These are phyloP conservation scores for Aspergillus phoenicis DNA, from an alignment of 2,329 filamentous ascomycete species.

Conservation along the genomic window DNA sequence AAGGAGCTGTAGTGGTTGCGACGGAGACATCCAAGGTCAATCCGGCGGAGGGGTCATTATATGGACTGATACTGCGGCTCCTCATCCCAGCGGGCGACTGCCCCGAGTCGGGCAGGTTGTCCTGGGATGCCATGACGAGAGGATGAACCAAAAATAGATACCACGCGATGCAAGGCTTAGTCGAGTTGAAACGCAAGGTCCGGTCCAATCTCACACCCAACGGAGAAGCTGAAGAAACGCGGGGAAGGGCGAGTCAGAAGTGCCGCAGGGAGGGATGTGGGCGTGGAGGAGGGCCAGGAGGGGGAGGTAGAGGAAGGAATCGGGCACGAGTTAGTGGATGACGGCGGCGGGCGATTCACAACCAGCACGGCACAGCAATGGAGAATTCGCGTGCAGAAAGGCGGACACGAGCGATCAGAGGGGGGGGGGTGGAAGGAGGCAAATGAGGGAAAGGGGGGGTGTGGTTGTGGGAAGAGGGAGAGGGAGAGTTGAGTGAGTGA, in stretches of 20 bases:
- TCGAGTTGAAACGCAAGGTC: constrained; percentile 13
- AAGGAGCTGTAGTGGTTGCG: constrained; percentile 34
- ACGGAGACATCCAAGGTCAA: constrained; percentile 43
- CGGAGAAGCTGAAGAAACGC: constrained; percentile 6
- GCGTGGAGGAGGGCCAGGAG: constrained; percentile 1
- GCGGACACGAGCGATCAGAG: background rate
- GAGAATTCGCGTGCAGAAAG: constrained; percentile 17
- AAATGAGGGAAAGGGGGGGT: background rate
- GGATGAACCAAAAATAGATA: constrained; percentile 26
- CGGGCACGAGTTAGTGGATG: background rate
- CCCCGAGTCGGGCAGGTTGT: constrained; percentile 37
- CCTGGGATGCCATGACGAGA: constrained; percentile 36
- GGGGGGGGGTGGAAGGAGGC: background rate
- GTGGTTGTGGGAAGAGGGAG: background rate
- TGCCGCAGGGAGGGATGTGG: constrained; percentile 16
- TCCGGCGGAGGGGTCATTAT: constrained; percentile 36
- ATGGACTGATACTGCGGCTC: constrained; percentile 47
- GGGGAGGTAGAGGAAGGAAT: background rate
- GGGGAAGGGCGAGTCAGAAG: constrained; percentile 16
- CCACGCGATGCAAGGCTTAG: constrained; percentile 25
- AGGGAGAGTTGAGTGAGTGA: background rate
- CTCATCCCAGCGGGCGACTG: constrained; percentile 41
- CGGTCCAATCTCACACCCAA: constrained; percentile 14
- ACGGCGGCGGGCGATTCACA: background rate
- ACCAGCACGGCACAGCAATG: constrained; percentile 3